Evolutionary conservation across 345 rosid genomes (phyloP).

Genomic region (Ceriops tagal): DNA sequence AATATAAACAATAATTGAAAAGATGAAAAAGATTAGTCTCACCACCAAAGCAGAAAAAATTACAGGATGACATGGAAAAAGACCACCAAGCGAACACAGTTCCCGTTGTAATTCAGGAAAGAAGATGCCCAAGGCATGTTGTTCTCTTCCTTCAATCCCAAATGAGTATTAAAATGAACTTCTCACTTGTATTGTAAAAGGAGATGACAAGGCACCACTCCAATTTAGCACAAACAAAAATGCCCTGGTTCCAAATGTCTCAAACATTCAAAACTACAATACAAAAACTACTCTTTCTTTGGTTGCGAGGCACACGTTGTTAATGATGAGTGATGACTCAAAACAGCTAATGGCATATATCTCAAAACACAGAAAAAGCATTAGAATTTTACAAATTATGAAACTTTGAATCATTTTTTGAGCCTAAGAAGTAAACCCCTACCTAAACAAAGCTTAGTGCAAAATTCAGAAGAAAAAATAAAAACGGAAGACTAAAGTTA

Average conservation of each 20-base stretch:
- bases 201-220: neutral
- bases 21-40: constrained; percentile 10
- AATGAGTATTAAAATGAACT: constrained; percentile 6
- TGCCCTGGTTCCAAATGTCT: neutral
- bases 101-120: constrained; percentile 61
- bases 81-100: constrained; percentile 61
- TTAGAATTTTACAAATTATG: neutral
- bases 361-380: neutral
- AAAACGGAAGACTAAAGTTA: neutral
- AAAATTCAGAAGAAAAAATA: neutral
- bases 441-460: neutral
- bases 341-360: too few relatives aligned
- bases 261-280: neutral
- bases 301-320: neutral
- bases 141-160: constrained; percentile 27
- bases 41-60: constrained; percentile 37
- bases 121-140: constrained; percentile 77
- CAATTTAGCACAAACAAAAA: constrained; percentile 7
- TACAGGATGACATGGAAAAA: constrained; percentile 80
- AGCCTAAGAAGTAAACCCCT: neutral
- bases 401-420: neutral
- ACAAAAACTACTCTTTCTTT: neutral
- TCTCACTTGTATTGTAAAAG: constrained; percentile 29
- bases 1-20: neutral
- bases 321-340: neutral